phyloP scores from a whole-genome alignment of 345 rosid species.

The Salix koriyanagi region DNA sequence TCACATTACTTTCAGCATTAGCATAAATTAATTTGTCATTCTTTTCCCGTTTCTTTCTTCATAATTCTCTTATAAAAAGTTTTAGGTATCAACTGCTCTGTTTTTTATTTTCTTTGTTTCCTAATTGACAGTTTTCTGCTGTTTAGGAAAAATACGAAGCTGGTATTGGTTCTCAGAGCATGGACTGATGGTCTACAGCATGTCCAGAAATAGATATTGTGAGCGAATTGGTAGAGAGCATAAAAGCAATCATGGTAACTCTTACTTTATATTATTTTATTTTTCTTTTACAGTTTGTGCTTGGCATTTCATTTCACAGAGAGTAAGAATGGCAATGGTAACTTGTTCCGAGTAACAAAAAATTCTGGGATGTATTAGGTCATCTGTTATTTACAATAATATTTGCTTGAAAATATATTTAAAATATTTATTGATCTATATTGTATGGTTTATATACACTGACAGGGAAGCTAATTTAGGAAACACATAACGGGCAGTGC shows the following conservation, averaged over 20 bases:
- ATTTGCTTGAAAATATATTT: no score
- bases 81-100: no score
- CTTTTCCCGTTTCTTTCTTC: not conserved
- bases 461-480: no score
- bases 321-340: no score
- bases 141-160: constrained; percentile 75
- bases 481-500: no score
- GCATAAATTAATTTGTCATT: not conserved
- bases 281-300: not conserved
- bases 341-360: no score
- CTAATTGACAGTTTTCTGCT: constrained; percentile 11
- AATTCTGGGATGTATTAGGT: no score
- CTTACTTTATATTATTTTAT: not conserved
- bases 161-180: constrained; percentile 98
- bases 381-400: no score
- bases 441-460: no score
- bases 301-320: no score
- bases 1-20: not conserved
- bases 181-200: constrained; percentile 81
- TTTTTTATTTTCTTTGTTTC: not conserved
- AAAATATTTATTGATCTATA: no score
- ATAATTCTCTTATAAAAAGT: not conserved
- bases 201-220: constrained; percentile 83
- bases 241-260: constrained; percentile 88
- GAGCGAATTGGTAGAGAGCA: constrained; percentile 94